These are phyloP conservation scores for Zymoseptoria brevis DNA, from an alignment of 2,329 filamentous ascomycete species.

Conservation along the genomic window DNA sequence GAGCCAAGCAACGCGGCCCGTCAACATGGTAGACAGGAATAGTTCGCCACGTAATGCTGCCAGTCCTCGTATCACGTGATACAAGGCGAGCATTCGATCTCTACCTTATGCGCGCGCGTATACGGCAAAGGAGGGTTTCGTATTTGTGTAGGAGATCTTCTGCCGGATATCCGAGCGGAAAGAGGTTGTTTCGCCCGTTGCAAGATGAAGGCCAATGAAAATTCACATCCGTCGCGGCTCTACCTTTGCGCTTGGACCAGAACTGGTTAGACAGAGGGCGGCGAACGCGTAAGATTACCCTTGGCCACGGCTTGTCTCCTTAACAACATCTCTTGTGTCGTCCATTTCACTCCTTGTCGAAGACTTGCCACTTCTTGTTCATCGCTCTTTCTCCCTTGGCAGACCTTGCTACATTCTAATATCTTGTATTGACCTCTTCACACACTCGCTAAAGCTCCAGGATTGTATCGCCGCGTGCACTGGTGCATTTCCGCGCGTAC, in stretches of 20 bases:
- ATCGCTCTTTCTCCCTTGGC: not conserved
- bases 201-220: not conserved
- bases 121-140: not conserved
- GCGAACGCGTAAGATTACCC: conserved; percentile 14
- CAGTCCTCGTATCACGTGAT: not conserved
- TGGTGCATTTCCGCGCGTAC: not conserved
- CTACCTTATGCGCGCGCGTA: not conserved
- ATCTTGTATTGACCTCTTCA: not conserved
- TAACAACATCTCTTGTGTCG: conserved; percentile 10
- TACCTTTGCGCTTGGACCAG: not conserved
- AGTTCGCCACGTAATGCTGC: not conserved
- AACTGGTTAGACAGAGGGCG: conserved; percentile 3
- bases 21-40: not conserved
- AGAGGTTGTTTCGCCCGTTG: not conserved
- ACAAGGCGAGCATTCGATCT: not conserved
- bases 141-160: not conserved
- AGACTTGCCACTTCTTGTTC: conserved; percentile 5
- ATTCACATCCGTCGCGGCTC: not conserved
- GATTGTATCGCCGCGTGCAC: not conserved
- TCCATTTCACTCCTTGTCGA: not conserved
- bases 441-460: not conserved
- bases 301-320: conserved; percentile 11
- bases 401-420: not conserved
- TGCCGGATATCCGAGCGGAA: not conserved
- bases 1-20: not conserved